phyloP scores from a whole-genome alignment of 306 rosid species.

The Cicer chorassanicum region DNA sequence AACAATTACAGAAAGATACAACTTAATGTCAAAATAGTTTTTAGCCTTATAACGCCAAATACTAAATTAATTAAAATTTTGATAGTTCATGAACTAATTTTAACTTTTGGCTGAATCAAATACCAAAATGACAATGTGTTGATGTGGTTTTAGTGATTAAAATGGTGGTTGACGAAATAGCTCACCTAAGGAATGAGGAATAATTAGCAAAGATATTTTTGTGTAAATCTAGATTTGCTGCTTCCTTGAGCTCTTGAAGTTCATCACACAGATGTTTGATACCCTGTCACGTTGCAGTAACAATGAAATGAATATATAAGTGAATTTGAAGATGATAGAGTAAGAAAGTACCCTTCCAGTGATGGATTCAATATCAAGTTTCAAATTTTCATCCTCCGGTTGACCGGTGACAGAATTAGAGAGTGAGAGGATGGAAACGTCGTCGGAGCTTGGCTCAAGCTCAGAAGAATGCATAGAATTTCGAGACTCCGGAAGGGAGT shows the following conservation, averaged over 20 bases:
- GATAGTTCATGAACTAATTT: too few species aligned
- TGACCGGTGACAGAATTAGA: conserved; percentile 37
- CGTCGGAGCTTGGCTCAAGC: conserved; percentile 54
- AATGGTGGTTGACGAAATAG: too few species aligned
- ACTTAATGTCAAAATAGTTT: too few species aligned
- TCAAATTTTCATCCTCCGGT: conserved; percentile 20
- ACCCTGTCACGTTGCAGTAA: conserved; percentile 52
- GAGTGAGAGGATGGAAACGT: conserved; percentile 48
- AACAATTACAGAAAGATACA: too few species aligned
- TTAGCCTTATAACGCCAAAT: too few species aligned
- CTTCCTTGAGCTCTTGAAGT: conserved; percentile 72
- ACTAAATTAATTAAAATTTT: too few species aligned
- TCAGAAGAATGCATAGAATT: conserved; percentile 51
- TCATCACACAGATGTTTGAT: conserved; percentile 83
- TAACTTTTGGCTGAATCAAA: too few species aligned
- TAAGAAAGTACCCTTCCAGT: conserved; percentile 61
- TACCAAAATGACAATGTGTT: too few species aligned
- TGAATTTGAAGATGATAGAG: neutral
- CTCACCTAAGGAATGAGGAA: conserved; percentile 66
- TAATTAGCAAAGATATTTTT: conserved; percentile 60
- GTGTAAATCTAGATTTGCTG: conserved; percentile 67
- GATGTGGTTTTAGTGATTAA: too few species aligned
- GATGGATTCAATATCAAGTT: conserved; percentile 67
- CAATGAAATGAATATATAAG: too few species aligned
- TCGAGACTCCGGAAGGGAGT: conserved; percentile 52